Conservation (phyloP, 768 basidiomycete species). For the Dioszegia aurantiaca region DNA sequence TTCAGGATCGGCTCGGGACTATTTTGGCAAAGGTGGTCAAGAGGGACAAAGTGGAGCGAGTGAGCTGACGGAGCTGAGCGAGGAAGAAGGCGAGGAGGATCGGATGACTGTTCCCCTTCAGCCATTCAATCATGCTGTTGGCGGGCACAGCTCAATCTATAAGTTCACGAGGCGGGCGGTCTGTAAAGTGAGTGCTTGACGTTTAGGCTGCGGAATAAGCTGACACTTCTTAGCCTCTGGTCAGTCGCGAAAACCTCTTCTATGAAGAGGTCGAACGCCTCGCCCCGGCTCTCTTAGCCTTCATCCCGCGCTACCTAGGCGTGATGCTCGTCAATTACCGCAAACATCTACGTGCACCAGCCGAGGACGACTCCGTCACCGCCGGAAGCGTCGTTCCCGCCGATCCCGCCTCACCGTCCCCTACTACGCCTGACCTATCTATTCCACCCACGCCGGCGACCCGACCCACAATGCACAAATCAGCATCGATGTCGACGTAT, state of each 20-base stretch:
- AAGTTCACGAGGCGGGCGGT: slow-evolving; percentile 96
- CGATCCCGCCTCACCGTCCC: slow-evolving; percentile 8
- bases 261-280: slow-evolving; percentile 95
- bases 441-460: slow-evolving; percentile 30
- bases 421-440: slow-evolving; percentile 24
- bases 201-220: neutral
- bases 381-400: slow-evolving; percentile 20
- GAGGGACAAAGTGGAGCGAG: neutral
- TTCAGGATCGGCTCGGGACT: slow-evolving; percentile 13
- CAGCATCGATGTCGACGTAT: slow-evolving; percentile 9
- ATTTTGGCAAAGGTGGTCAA: neutral
- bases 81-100: slow-evolving; percentile 36
- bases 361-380: slow-evolving; percentile 10
- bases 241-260: slow-evolving; percentile 93
- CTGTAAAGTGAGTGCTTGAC: slow-evolving; percentile 78
- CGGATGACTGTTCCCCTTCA: slow-evolving; percentile 73
- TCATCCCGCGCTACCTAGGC: slow-evolving; percentile 96
- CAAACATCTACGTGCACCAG: slow-evolving; percentile 57
- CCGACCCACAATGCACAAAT: slow-evolving; percentile 23
- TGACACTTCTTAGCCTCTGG: slow-evolving; percentile 72
- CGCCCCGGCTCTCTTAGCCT: slow-evolving; percentile 84
- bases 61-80: slow-evolving; percentile 20
- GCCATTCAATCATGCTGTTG: slow-evolving; percentile 96
- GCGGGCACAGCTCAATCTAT: slow-evolving; percentile 95
- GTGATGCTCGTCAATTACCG: slow-evolving; percentile 98